Evolutionary conservation across 176 grass and related monocot species (phyloP).

Genomic region (Neostapfia colusana): DNA sequence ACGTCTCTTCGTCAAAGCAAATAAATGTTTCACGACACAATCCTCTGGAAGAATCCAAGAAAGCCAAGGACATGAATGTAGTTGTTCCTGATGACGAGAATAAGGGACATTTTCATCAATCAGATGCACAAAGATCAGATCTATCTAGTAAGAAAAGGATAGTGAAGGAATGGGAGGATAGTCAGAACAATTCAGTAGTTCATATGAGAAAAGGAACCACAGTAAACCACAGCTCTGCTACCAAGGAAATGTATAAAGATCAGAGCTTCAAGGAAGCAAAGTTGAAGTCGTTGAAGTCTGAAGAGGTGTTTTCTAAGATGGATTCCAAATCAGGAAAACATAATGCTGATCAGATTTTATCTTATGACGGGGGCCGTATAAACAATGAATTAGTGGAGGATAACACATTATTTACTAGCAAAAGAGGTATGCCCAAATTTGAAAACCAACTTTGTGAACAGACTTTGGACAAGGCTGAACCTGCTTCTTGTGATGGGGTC

Average conservation of each 20-base stretch:
- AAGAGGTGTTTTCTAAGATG: slow-evolving; percentile 30
- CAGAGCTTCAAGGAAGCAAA: slow-evolving; percentile 52
- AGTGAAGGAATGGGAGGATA: slow-evolving; percentile 70
- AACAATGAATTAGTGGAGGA: slow-evolving; percentile 47
- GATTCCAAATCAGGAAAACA: slow-evolving; percentile 46
- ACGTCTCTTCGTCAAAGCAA: slow-evolving; percentile 50
- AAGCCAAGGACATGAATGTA: slow-evolving; percentile 39
- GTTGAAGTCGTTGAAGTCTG: slow-evolving; percentile 41
- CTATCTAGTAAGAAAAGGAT: slow-evolving; percentile 68
- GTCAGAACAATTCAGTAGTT: slow-evolving; percentile 51
- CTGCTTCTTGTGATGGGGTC: slow-evolving; percentile 47
- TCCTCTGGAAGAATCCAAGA: slow-evolving; percentile 56
- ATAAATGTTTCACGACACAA: slow-evolving; percentile 46
- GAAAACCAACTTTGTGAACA: slow-evolving; percentile 46
- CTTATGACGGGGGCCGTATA: slow-evolving; percentile 39
- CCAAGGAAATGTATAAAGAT: slow-evolving; percentile 46
- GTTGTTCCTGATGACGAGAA: slow-evolving; percentile 45
- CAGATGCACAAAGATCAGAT: slow-evolving; percentile 53
- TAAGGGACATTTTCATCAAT: slow-evolving; percentile 40
- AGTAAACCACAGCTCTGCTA: slow-evolving; percentile 28
- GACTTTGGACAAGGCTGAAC: slow-evolving; percentile 40
- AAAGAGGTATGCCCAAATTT: slow-evolving; percentile 38
- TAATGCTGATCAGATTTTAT: slow-evolving; percentile 32
- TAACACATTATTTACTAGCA: slow-evolving; percentile 39
- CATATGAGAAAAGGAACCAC: slow-evolving; percentile 36